Evolutionary conservation across 1,139 yeast species (phyloP).

Genomic region (Yamadazyma aaseri): DNA sequence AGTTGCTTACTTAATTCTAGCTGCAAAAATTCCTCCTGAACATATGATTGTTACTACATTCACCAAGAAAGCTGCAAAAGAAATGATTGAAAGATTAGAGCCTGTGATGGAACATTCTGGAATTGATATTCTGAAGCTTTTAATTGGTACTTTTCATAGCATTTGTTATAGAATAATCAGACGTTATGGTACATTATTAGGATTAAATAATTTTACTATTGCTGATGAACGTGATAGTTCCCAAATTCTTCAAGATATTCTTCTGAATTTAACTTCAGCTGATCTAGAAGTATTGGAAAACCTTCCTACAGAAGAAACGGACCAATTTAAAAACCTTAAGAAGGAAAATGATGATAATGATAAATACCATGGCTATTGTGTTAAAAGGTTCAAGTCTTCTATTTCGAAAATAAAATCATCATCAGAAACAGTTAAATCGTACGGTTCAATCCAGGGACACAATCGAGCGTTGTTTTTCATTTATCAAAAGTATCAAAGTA

Average conservation of each 20-base stretch:
- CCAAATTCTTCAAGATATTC: constrained; percentile 45
- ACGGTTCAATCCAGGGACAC: constrained; percentile 11
- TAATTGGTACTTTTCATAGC: constrained; percentile 87
- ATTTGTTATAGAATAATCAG: constrained; percentile 64
- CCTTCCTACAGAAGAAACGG: constrained; percentile 16
- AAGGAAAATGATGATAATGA: constrained; percentile 9
- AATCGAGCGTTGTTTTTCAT: constrained; percentile 23
- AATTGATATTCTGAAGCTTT: constrained; percentile 41
- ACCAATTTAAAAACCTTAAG: constrained; percentile 9
- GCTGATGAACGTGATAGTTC: constrained; percentile 68
- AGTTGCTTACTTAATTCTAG: constrained; percentile 65
- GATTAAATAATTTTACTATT: constrained; percentile 50
- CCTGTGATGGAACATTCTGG: constrained; percentile 35
- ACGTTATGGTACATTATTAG: constrained; percentile 53
- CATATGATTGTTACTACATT: constrained; percentile 81
- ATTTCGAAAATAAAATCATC: constrained; percentile 56
- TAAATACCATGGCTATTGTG: constrained; percentile 31
- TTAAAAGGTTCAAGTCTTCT: constrained; percentile 36
- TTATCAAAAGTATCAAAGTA: constrained; percentile 53
- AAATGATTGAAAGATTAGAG: constrained; percentile 64
- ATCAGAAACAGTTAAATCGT: constrained; percentile 42
- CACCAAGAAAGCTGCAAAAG: constrained; percentile 86
- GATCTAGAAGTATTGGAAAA: constrained; percentile 21
- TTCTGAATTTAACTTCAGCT: constrained; percentile 32
- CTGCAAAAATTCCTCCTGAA: constrained; percentile 53